Percentiles rank a stretch among this genome's conserved stretches.
Conservation (phyloP, 1,284 basidiomycete genomes). For the Trichosporon sp. region DNA sequence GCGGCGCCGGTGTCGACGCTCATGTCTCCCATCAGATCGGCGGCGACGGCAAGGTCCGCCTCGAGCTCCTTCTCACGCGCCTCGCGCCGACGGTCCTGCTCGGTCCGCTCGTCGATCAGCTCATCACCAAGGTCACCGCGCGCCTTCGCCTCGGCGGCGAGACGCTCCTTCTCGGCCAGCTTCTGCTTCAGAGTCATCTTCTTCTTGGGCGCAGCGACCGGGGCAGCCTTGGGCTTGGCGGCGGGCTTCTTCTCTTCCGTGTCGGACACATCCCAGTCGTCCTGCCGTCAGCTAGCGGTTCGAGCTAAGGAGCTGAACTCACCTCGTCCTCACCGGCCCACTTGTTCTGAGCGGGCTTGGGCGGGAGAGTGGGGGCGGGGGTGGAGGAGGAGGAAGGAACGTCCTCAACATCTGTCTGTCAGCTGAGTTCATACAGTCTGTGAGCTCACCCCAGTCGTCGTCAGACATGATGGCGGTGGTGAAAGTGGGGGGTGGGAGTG, state of each 20-base stretch:
- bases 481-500: not conserved
- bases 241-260: constrained; percentile 64
- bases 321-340: constrained; percentile 81
- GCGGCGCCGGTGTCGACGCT: constrained; percentile 47
- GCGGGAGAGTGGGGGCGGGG: constrained; percentile 53
- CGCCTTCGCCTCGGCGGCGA: constrained; percentile 60
- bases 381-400: constrained; percentile 57
- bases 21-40: constrained; percentile 73
- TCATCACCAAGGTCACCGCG: constrained; percentile 65
- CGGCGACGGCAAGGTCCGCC: constrained; percentile 79
- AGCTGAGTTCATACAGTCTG: not conserved
- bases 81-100: constrained; percentile 68
- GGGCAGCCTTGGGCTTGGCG: constrained; percentile 54
- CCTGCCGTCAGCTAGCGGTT: constrained; percentile 59
- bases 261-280: constrained; percentile 91
- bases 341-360: constrained; percentile 60
- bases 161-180: constrained; percentile 74
- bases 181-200: constrained; percentile 87
- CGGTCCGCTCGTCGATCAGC: constrained; percentile 69
- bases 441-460: constrained; percentile 50
- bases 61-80: constrained; percentile 79
- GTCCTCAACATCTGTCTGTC: constrained; percentile 59
- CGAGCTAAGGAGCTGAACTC: constrained; percentile 46
- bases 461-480: constrained; percentile 41
- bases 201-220: constrained; percentile 74